Percentiles rank a stretch among this genome's conserved stretches.
These are phyloP conservation scores for Flaveria floridana DNA, from an alignment of 140 eudicot species.

Conservation along the genomic window DNA sequence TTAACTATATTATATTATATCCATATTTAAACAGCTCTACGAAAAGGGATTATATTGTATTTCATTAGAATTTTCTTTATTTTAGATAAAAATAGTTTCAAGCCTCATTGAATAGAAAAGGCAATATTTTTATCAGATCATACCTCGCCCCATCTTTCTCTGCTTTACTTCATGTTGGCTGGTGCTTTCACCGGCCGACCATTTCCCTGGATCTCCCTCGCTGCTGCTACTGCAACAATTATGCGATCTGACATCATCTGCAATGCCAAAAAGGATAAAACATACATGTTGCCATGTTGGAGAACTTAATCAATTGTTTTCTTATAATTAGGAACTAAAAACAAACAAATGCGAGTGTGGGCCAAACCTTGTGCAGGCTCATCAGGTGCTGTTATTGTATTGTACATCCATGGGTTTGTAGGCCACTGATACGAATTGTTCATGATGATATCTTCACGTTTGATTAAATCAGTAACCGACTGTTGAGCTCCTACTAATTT, in stretches of 20 bases:
- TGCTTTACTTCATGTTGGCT: slow-evolving; percentile 36
- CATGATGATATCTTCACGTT: slow-evolving; percentile 13
- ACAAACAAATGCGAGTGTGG: neutral
- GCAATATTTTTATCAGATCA: neutral
- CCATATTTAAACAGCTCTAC: neutral
- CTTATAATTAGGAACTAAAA: neutral
- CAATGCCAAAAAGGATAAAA: slow-evolving; percentile 6
- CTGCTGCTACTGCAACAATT: slow-evolving; percentile 59
- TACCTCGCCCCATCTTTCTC: slow-evolving; percentile 27
- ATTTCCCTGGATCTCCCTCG: slow-evolving; percentile 56
- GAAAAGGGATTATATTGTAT: neutral
- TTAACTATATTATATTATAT: neutral
- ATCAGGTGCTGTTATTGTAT: slow-evolving; percentile 23
- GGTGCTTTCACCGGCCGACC: slow-evolving; percentile 46
- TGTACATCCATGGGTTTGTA: slow-evolving; percentile 34
- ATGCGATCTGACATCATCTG: slow-evolving; percentile 53
- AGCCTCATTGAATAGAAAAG: neutral
- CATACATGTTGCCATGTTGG: too few relatives aligned
- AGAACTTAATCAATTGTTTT: neutral
- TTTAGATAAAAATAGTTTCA: neutral
- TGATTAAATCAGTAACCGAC: slow-evolving; percentile 17
- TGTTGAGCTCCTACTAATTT: slow-evolving; percentile 24
- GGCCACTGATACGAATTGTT: slow-evolving; percentile 30
- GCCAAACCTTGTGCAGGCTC: slow-evolving; percentile 27
- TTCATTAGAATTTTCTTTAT: neutral